Evolutionary conservation across 164 flowering plant species (phyloP), one percentile per base, ranked within the genome.

Genomic region (Akebia trifoliata): DNA sequence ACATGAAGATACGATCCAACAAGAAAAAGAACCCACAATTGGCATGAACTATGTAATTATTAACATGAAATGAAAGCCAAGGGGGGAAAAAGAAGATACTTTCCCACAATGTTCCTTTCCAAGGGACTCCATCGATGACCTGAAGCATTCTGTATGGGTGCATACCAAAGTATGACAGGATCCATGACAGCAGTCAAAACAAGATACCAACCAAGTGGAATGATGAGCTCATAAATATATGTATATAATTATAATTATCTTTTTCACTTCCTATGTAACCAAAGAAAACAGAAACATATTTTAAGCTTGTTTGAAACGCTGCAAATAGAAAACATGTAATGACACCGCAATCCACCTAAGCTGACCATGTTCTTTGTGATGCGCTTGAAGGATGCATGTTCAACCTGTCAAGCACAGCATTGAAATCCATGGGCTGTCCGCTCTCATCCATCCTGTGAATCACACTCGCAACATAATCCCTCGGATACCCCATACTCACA

Each of bases 371-470:
- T 54, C 93, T 69, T 73, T 79, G 97, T 34, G 87, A 52, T 44
- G 76, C 77, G 2, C 81, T 83, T 12, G 87, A 67, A 25, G 82
- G 67, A 50, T 76, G 84, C 29, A 61, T 72, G 65, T 82, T 81
- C 82, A 92, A 69, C 81, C 87, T 85, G 76, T 92, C 98, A 1
- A 92, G 87, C 62, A 92, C 82, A 11, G 82, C 40, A 57, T 92
- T 92, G 50, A 86, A 82, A 69, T 92, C 98, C 56, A 89, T 64
- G 29, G 85, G 77, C 69, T 81, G 87, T 12, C 96, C 96, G 50
- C 74, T 78, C 64, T 89, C 93, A 60, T 89, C 98, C 78, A 92
- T 73, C 77, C 89, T 78, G 57, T 76, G 95, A 52, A 92, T 78
- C 50, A 78, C 82, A 30, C 61, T 63, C 1, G 67, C 72, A 50